Conservation (phyloP, 306 rosid species). For the Quercus gilva region DNA sequence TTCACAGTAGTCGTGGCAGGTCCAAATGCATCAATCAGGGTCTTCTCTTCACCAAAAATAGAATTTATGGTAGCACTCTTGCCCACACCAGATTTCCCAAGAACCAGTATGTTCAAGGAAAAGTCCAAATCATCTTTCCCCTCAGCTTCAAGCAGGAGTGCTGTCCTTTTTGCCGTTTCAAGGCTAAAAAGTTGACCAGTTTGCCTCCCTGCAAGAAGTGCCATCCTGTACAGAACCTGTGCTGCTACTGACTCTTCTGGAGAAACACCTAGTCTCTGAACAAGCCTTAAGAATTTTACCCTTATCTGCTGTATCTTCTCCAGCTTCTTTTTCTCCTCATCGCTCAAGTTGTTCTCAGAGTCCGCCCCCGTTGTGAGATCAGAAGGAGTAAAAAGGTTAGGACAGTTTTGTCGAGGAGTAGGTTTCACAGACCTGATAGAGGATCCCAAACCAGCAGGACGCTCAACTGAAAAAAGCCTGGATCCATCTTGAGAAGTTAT, state of each 20-base stretch:
- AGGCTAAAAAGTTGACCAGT: conserved; percentile 56
- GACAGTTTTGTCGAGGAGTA: conserved; percentile 52
- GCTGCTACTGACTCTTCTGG: conserved; percentile 78
- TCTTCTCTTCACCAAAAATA: conserved; percentile 81
- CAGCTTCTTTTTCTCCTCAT: conserved; percentile 72
- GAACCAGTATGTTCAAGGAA: conserved; percentile 81
- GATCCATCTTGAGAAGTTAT: conserved; percentile 86
- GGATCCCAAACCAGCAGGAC: conserved; percentile 96
- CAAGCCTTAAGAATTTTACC: conserved; percentile 73
- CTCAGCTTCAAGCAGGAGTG: conserved; percentile 76
- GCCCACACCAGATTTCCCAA: conserved; percentile 93
- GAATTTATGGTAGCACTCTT: conserved; percentile 98
- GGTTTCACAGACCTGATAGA: conserved; percentile 73
- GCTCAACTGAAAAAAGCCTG: conserved; percentile 91
- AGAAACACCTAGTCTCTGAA: conserved; percentile 75
- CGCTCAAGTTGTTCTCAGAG: conserved; percentile 61
- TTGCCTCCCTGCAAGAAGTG: conserved; percentile 72
- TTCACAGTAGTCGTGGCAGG: conserved; percentile 75
- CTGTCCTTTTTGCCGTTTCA: conserved; percentile 72
- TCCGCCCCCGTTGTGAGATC: conserved; percentile 35
- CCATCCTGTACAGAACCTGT: conserved; percentile 80
- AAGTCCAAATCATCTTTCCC: conserved; percentile 56
- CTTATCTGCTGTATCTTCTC: conserved; percentile 74
- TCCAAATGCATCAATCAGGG: conserved; percentile 69
- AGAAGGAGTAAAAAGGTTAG: conserved; percentile 47